These are phyloP conservation scores for Fusarium verticillioides DNA, from an alignment of 2,329 filamentous ascomycete species.

Conservation along the genomic window DNA sequence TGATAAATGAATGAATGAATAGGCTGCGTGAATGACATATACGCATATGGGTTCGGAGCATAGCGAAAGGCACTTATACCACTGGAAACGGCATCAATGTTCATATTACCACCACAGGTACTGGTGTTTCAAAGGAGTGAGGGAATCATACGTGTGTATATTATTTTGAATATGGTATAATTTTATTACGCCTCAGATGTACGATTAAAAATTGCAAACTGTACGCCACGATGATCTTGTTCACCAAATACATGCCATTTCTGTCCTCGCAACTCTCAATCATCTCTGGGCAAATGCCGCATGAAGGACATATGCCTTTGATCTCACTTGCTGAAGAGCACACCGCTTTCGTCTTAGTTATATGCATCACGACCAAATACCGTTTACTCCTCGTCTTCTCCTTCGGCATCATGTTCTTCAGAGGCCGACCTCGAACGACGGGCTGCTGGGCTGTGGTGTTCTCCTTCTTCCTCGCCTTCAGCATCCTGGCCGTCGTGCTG, in stretches of 20 bases:
- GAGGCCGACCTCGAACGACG: constrained; percentile 45
- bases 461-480: constrained; percentile 36
- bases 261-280: constrained; percentile 7
- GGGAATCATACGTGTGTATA: background rate
- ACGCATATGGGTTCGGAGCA: background rate
- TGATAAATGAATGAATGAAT: background rate
- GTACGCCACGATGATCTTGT: constrained; percentile 30
- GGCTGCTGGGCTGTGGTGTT: constrained; percentile 37
- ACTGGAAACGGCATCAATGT: constrained; percentile 15
- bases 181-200: constrained; percentile 31
- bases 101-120: background rate
- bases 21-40: background rate
- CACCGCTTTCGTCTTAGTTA: constrained; percentile 55
- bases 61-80: background rate
- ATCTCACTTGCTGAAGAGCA: background rate
- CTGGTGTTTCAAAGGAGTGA: background rate
- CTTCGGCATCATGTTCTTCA: constrained; percentile 57
- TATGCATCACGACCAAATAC: constrained; percentile 51
- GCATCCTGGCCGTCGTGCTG: constrained; percentile 45
- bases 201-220: constrained; percentile 35
- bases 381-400: constrained; percentile 56
- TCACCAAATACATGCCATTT: constrained; percentile 26
- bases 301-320: constrained; percentile 3
- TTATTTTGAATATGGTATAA: constrained; percentile 5
- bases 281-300: background rate